Percentiles rank a stretch among this genome's conserved stretches.
These are phyloP conservation scores for Udeniomyces megalosporus DNA, from an alignment of 768 basidiomycete genomes.

Conservation along the genomic window DNA sequence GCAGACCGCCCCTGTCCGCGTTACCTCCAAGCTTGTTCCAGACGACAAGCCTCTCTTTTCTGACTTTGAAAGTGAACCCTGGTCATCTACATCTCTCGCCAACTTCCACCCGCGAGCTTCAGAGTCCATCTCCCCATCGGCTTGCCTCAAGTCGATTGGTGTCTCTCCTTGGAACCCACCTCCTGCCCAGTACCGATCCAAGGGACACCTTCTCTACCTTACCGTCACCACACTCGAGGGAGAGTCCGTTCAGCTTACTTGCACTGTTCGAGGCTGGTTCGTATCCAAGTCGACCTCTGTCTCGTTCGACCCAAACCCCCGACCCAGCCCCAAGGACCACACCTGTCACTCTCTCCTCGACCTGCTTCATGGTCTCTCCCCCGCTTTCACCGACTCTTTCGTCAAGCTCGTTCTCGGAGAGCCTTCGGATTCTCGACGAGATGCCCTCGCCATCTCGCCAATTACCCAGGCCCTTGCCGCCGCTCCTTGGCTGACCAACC, in stretches of 20 bases:
- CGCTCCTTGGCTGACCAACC: slow-evolving; percentile 30
- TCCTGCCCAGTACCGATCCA: slow-evolving; percentile 30
- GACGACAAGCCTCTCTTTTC: slow-evolving; percentile 22
- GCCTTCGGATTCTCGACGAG: slow-evolving; percentile 11
- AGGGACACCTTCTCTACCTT: slow-evolving; percentile 34
- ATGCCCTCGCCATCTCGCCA: slow-evolving; percentile 28
- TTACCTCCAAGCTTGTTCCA: not conserved
- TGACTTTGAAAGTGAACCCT: slow-evolving; percentile 21
- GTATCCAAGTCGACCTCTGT: slow-evolving; percentile 28
- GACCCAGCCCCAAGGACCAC: slow-evolving; percentile 20
- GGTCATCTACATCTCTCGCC: slow-evolving; percentile 3
- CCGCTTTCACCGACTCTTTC: slow-evolving; percentile 27
- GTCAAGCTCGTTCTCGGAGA: slow-evolving; percentile 16
- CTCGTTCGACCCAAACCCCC: slow-evolving; percentile 32
- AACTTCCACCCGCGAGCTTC: slow-evolving; percentile 20
- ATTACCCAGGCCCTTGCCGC: slow-evolving; percentile 32
- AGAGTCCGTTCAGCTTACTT: slow-evolving; percentile 31
- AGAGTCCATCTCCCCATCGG: slow-evolving; percentile 20
- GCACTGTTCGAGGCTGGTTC: slow-evolving; percentile 32
- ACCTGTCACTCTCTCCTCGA: slow-evolving; percentile 31
- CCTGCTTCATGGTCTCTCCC: slow-evolving; percentile 31
- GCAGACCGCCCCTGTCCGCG: not conserved
- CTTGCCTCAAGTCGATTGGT: slow-evolving; percentile 27
- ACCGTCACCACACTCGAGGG: slow-evolving; percentile 32
- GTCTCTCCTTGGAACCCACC: slow-evolving; percentile 36